Conservation (phyloP, 1,284 basidiomycete species). For the Pseudozyma sp. region DNA sequence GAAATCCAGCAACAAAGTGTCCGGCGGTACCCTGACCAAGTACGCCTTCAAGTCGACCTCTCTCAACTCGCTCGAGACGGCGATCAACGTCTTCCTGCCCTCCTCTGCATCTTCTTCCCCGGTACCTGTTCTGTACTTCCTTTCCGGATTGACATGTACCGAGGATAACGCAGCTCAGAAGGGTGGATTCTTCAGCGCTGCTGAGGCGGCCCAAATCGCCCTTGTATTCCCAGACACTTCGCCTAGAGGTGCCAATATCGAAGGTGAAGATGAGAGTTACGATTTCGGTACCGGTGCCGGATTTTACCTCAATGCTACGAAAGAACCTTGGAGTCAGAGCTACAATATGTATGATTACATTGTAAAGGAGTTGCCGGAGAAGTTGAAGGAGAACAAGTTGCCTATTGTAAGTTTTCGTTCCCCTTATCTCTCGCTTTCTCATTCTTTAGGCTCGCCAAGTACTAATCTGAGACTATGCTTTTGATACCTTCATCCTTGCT, state of each 20-base stretch:
- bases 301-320: conserved; percentile 67
- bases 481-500: too few relatives aligned
- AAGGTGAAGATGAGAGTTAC: conserved; percentile 82
- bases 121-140: conserved; percentile 84
- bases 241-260: conserved; percentile 89
- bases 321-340: conserved; percentile 57
- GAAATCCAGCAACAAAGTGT: conserved; percentile 47
- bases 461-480: too few relatives aligned
- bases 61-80: conserved; percentile 82
- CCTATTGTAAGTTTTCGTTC: conserved; percentile 45
- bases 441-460: too few relatives aligned
- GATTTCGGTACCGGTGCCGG: conserved; percentile 73
- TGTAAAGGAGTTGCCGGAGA: conserved; percentile 53
- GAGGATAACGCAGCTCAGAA: conserved; percentile 83
- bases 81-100: conserved; percentile 92
- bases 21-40: conserved; percentile 59
- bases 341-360: conserved; percentile 67
- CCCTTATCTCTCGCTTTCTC: neutral
- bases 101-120: conserved; percentile 71
- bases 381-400: conserved; percentile 36
- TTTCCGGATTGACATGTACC: conserved; percentile 92
- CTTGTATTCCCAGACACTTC: conserved; percentile 96
- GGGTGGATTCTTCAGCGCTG: conserved; percentile 60
- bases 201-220: conserved; percentile 75
- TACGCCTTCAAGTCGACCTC: conserved; percentile 72